Evolutionary conservation across 495 filamentous ascomycete genomes (phyloP).

Genomic region (Hyaloscypha variabilis): DNA sequence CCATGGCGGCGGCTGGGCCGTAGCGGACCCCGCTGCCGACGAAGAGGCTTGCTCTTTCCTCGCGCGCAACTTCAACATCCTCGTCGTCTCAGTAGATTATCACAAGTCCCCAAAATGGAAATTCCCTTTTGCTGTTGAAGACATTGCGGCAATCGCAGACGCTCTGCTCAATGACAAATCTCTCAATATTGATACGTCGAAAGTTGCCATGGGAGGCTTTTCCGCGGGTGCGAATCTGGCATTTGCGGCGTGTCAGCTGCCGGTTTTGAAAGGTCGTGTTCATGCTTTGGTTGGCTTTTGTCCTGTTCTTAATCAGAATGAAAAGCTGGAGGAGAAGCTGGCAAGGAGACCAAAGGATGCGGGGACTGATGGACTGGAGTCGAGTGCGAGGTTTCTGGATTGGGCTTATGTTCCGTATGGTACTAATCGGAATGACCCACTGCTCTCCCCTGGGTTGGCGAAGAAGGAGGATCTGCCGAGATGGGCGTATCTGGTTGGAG

Average conservation of each 20-base stretch:
- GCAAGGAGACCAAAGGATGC: slow-evolving; percentile 28
- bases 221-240: slow-evolving; percentile 41
- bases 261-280: slow-evolving; percentile 34
- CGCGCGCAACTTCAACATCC: slow-evolving; percentile 35
- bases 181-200: slow-evolving; percentile 31
- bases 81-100: slow-evolving; percentile 41
- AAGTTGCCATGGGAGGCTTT: slow-evolving; percentile 40
- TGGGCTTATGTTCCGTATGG: slow-evolving; percentile 37
- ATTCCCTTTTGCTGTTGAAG: slow-evolving; percentile 36
- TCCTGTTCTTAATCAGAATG: slow-evolving; percentile 35
- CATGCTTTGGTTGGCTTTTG: slow-evolving; percentile 36
- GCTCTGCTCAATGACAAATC: slow-evolving; percentile 27
- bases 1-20: slow-evolving; percentile 41
- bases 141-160: slow-evolving; percentile 32
- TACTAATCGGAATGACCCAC: slow-evolving; percentile 36
- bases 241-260: slow-evolving; percentile 33
- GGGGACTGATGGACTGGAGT: slow-evolving; percentile 26
- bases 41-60: slow-evolving; percentile 38
- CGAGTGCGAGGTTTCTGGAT: slow-evolving; percentile 36
- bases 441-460: slow-evolving; percentile 39
- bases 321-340: slow-evolving; percentile 35
- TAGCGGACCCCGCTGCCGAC: slow-evolving; percentile 33
- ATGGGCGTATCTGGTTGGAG: slow-evolving; percentile 12
- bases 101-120: slow-evolving; percentile 35
- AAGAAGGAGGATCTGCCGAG: slow-evolving; percentile 33